phyloP scores from a whole-genome alignment of 2,329 filamentous ascomycete species.

The Aspergillus tamarii region DNA sequence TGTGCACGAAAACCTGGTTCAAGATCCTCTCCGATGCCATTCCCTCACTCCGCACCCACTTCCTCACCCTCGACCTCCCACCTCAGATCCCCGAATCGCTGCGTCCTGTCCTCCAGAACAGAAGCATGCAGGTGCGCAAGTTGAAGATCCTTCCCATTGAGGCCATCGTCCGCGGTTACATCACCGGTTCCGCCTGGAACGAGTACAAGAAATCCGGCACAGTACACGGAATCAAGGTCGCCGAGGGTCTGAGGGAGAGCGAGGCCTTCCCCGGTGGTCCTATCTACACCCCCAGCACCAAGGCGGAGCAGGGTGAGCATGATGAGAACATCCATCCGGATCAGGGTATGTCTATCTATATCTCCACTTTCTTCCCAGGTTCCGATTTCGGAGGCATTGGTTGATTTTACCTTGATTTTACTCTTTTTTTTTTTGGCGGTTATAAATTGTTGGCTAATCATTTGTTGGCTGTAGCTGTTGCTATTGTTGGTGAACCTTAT shows the following conservation, averaged over 20 bases:
- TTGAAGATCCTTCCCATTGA: slow-evolving; percentile 78
- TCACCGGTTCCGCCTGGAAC: slow-evolving; percentile 81
- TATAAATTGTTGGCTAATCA: neutral
- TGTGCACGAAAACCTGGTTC: slow-evolving; percentile 72
- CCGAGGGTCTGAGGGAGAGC: slow-evolving; percentile 70
- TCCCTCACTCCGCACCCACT: slow-evolving; percentile 65
- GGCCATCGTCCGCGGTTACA: slow-evolving; percentile 85
- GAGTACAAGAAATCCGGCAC: slow-evolving; percentile 76
- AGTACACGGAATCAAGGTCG: slow-evolving; percentile 75
- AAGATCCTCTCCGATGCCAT: slow-evolving; percentile 59
- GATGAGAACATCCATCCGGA: slow-evolving; percentile 84
- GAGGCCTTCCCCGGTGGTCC: slow-evolving; percentile 67
- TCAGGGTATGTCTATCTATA: slow-evolving; percentile 51
- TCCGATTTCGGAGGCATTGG: neutral
- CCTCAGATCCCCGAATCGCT: slow-evolving; percentile 51
- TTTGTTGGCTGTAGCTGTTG: slow-evolving; percentile 43
- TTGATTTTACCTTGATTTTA: neutral
- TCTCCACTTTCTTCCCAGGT: neutral
- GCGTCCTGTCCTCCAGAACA: slow-evolving; percentile 58
- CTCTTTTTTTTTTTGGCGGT: neutral
- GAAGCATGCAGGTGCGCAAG: slow-evolving; percentile 77
- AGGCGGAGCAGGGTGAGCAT: slow-evolving; percentile 76
- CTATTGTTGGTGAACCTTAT: slow-evolving; percentile 67
- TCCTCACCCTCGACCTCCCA: slow-evolving; percentile 63
- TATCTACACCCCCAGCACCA: slow-evolving; percentile 81